phyloP scores from a whole-genome alignment of 1,284 basidiomycete species.

The Inonotus obliquus region DNA sequence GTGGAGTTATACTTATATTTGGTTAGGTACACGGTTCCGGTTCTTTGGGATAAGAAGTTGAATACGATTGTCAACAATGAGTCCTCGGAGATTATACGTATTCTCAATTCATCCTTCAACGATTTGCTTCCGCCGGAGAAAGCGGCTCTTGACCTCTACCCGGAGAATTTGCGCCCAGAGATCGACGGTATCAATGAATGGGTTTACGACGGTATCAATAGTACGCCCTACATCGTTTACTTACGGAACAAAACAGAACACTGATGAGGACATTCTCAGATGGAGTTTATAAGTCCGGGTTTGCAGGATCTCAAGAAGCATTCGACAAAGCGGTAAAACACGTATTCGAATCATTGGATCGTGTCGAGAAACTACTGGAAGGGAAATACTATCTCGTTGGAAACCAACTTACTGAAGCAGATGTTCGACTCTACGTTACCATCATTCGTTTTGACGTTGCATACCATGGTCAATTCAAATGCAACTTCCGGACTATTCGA shows the following conservation, averaged over 20 bases:
- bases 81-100: conserved; percentile 89
- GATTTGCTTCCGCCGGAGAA: conserved; percentile 60
- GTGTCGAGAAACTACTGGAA: conserved; percentile 71
- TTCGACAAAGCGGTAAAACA: conserved; percentile 74
- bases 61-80: conserved; percentile 95
- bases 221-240: conserved; percentile 35
- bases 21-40: conserved; percentile 77
- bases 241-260: not conserved
- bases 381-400: conserved; percentile 85
- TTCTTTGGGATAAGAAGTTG: conserved; percentile 91
- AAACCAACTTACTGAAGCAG: conserved; percentile 83
- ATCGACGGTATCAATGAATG: conserved; percentile 88
- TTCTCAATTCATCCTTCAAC: conserved; percentile 86
- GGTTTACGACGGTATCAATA: conserved; percentile 84
- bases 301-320: conserved; percentile 78
- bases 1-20: not conserved
- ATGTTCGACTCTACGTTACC: conserved; percentile 88
- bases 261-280: conserved; percentile 37
- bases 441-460: conserved; percentile 83
- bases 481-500: conserved; percentile 79
- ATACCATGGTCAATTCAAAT: conserved; percentile 93
- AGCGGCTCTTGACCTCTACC: conserved; percentile 74
- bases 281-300: conserved; percentile 88
- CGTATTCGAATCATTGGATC: conserved; percentile 77
- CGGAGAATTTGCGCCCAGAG: conserved; percentile 60